Evolutionary conservation across 768 basidiomycete species (phyloP), one percentile per base, ranked within the genome.

Genomic region (Guyanaporus albipodus): DNA sequence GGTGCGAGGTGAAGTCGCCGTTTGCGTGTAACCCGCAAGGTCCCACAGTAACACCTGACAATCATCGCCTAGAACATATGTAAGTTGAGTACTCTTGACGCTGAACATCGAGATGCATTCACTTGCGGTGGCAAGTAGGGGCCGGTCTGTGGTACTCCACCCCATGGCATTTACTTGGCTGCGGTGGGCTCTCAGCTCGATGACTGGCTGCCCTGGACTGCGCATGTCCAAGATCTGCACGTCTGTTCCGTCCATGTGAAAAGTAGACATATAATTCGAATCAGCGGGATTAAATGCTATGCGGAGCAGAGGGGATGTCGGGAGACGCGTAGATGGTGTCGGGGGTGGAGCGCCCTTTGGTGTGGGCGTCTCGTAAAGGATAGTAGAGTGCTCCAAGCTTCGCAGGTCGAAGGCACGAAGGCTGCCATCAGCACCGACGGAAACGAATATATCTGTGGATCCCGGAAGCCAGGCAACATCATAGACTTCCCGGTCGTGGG

Each of bases 381-480:
- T 99, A 10, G 96, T 99, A 11, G 92, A 96, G 68, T 98, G 96
- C 65, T 99, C 96, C 36, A 99, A 77, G 56, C 89, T 91, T 39
- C 96, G 85, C 46, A 99, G 74, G 67, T 99, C 96, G 67, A 98
- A 99, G 11, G 95, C 94, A 42, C 96, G 88, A 41, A 98, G 72
- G 54, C 88, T 91, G 10, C 96, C 96, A 62, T 99, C 96, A 24
- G 95, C 95, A 19, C 96, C 96, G 21, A 98, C 96, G 6, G 93
- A 96, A 29, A 97, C 93, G 64, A 99, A 99, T 54, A 97, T 91
- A 63, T 98, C 93, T 11, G 91, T 91, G 8, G 91, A 94, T 21
- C 84, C 81, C 6, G 96, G 96, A 11, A 97, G 78, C 95, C 96
- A 99, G n/a, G 92, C 93, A 33, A 96, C 93, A 63, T 97, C 93